Evolutionary conservation across 2,329 filamentous ascomycete genomes (phyloP).

Genomic region (Neofusicoccum ribis): DNA sequence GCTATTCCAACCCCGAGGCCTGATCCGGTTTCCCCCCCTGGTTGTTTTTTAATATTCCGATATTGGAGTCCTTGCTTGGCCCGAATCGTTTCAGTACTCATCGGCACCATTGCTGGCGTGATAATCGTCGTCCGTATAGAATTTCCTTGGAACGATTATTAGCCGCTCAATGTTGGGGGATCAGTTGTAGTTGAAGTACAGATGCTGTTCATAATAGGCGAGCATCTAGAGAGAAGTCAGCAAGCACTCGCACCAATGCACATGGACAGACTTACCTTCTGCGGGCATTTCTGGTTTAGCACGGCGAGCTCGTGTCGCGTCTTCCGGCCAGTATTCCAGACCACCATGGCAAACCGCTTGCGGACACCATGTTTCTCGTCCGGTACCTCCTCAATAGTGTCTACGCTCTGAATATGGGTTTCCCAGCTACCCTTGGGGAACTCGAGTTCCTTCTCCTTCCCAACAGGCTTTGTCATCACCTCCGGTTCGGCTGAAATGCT

Average conservation of each 20-base stretch:
- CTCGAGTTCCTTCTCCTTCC: slow-evolving; percentile 55
- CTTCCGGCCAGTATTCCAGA: slow-evolving; percentile 73
- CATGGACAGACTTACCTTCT: slow-evolving; percentile 58
- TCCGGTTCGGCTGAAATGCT: slow-evolving; percentile 30
- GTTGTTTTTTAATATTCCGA: background rate
- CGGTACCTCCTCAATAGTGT: slow-evolving; percentile 67
- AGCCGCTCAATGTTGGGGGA: background rate
- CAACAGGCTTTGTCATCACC: slow-evolving; percentile 23
- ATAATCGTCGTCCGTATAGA: background rate
- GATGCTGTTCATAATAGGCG: slow-evolving; percentile 52
- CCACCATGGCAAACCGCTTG: slow-evolving; percentile 66
- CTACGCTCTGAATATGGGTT: slow-evolving; percentile 67
- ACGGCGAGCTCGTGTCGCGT: slow-evolving; percentile 69
- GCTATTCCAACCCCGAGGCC: background rate
- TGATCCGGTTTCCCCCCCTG: too few relatives aligned
- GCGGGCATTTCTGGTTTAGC: slow-evolving; percentile 74
- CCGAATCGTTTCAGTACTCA: background rate
- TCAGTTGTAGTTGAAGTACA: slow-evolving; percentile 30
- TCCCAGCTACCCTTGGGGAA: slow-evolving; percentile 78
- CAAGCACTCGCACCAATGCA: background rate
- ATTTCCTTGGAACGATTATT: slow-evolving; percentile 11
- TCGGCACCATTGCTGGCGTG: background rate
- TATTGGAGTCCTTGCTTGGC: background rate
- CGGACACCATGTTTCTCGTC: slow-evolving; percentile 43
- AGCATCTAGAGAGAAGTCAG: slow-evolving; percentile 41